Evolutionary conservation across 2,329 filamentous ascomycete genomes (phyloP), one percentile per base, ranked within the genome.

Genomic region (Pseudogymnoascus sp.): DNA sequence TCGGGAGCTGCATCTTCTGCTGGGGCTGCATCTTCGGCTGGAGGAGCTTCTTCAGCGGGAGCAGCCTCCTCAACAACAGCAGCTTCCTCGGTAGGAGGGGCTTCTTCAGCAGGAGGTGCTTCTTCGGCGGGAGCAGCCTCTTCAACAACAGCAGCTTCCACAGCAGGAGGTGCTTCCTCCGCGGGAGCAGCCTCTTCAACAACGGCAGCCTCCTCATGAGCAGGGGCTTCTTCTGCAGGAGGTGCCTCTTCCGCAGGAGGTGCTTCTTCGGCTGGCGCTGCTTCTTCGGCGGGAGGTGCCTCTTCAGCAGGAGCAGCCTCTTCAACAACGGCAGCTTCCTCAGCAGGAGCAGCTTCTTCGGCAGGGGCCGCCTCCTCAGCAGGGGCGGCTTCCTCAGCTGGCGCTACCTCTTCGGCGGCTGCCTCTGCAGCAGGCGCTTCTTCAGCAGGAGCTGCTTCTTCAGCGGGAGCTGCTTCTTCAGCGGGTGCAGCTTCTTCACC

Each of bases 121-220:
- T 64, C 39, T 2, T 62, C 59, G 18, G 21, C 45, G 5, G 23
- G 12, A 1, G 63, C 64, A 8, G 42, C 21, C 21, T 65, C 29
- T 42, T 68, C 66, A n/a, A 64, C 63, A 31, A 62, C n/a, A 31
- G 68, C 57, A 5, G 65, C 39, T 21, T 67, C 68, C 45, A 71
- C 18, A 29, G 12, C 18, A 8, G 61, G 40, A 5, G 31, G 16
- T 11, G 37, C 31, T 10, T 51, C 45, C 7, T 31, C 29, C 2
- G 14, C 60, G 1, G 60, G 21, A 12, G 39, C 6, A 1, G 60
- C 23, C 5, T 10, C 21, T n/a, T 62, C 60, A 5, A 47, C 23
- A n/a, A 63, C 60, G 10, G 23, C 6, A 4, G 14, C 16, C 16
- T 61, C 59, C 18, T 61, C 59, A 18, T n/a, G n/a, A 29, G 26